Evolutionary conservation across 495 filamentous ascomycete species (phyloP).

Genomic region (Penicillium bialowiezense): DNA sequence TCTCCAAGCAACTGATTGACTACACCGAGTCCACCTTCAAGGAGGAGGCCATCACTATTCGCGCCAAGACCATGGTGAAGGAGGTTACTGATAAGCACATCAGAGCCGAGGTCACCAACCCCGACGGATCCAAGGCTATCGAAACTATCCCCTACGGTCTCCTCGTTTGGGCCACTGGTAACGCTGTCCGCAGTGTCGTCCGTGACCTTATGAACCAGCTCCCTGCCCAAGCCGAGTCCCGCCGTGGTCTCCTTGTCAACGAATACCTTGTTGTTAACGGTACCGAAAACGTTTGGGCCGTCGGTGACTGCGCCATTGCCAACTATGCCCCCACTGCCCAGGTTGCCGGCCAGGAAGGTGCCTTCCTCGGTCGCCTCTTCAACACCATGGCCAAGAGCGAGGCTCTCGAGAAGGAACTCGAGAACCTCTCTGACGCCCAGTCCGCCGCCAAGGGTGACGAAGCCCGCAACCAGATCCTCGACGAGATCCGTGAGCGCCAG

Average conservation of each 20-base stretch:
- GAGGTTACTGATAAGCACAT: conserved; percentile 93
- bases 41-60: conserved; percentile 95
- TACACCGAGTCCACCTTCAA: conserved; percentile 99
- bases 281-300: conserved; percentile 91
- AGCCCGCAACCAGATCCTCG: conserved; percentile 52
- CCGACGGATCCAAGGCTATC: conserved; percentile 79
- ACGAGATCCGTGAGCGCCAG: conserved; percentile 79
- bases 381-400: conserved; percentile 97
- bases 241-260: conserved; percentile 92
- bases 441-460: conserved; percentile 58
- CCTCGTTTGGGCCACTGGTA: conserved; percentile 97
- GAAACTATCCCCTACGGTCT: conserved; percentile 91
- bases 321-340: conserved; percentile 98
- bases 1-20: conserved; percentile 98
- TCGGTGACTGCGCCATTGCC: conserved; percentile 86
- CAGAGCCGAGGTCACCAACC: conserved; percentile 79
- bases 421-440: conserved; percentile 59
- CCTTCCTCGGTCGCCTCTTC: conserved; percentile 91
- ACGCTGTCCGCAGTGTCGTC: conserved; percentile 83
- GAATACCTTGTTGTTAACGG: conserved; percentile 98
- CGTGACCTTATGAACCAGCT: conserved; percentile 89
- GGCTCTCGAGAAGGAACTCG: conserved; percentile 68
- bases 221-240: conserved; percentile 90
- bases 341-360: conserved; percentile 93
- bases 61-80: conserved; percentile 99